These are phyloP conservation scores for Yarrowia porcina DNA, from an alignment of 805 yeast species.

Conservation along the genomic window DNA sequence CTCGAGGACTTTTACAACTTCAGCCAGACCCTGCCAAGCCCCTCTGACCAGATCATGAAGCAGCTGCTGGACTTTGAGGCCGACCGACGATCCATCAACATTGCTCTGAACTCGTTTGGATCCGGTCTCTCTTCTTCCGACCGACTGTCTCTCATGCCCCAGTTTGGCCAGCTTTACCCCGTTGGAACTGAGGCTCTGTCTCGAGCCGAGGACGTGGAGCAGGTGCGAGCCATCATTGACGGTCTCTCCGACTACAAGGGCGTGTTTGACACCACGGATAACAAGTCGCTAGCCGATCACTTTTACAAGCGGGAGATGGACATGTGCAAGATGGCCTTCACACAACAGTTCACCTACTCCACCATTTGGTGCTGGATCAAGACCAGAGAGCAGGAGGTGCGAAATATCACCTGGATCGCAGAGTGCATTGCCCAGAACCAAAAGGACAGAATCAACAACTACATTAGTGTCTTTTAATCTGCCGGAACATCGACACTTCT, in stretches of 20 bases:
- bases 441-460: slow-evolving; percentile 87
- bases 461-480: slow-evolving; percentile 75
- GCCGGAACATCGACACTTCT: background rate
- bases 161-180: slow-evolving; percentile 77
- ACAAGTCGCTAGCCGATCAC: slow-evolving; percentile 83
- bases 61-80: slow-evolving; percentile 84
- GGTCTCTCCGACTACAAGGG: slow-evolving; percentile 35
- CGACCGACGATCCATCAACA: slow-evolving; percentile 90
- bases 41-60: slow-evolving; percentile 79
- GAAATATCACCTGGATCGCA: slow-evolving; percentile 99
- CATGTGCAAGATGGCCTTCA: slow-evolving; percentile 84
- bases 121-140: slow-evolving; percentile 75
- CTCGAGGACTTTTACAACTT: slow-evolving; percentile 80
- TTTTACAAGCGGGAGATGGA: slow-evolving; percentile 91
- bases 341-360: slow-evolving; percentile 89
- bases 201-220: slow-evolving; percentile 80
- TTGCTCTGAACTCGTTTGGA: slow-evolving; percentile 83
- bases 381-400: slow-evolving; percentile 92
- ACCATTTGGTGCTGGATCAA: slow-evolving; percentile 97
- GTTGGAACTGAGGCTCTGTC: slow-evolving; percentile 62
- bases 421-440: slow-evolving; percentile 99
- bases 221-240: slow-evolving; percentile 49
- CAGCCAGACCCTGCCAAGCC: slow-evolving; percentile 61
- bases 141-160: slow-evolving; percentile 69
- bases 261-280: slow-evolving; percentile 46